A percentile compares a stretch with the other conserved stretches of the same genome.
Evolutionary conservation across 2,329 filamentous ascomycete genomes (phyloP).

Genomic region (Xylogone sp.): DNA sequence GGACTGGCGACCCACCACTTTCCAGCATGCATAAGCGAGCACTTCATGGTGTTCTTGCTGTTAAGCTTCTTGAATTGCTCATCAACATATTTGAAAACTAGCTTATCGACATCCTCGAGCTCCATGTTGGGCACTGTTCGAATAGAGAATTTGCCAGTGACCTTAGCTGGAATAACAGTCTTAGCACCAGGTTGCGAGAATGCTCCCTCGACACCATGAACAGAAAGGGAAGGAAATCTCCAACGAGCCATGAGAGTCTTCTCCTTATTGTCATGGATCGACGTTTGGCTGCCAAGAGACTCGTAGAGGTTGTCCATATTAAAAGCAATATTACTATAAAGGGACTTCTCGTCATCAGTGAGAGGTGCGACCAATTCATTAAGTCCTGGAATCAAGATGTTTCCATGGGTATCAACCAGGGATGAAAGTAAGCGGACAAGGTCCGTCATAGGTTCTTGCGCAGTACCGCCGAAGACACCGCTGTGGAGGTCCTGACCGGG

Average conservation of each 20-base stretch:
- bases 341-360: constrained; percentile 76
- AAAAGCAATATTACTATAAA: constrained; percentile 91
- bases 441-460: constrained; percentile 98
- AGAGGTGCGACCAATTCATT: constrained; percentile 89
- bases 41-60: constrained; percentile 88
- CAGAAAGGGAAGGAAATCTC: constrained; percentile 88
- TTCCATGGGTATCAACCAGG: constrained; percentile 85
- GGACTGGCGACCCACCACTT: constrained; percentile 99
- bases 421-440: constrained; percentile 76
- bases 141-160: constrained; percentile 97
- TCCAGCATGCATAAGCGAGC: constrained; percentile 80
- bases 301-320: constrained; percentile 95
- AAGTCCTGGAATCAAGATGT: constrained; percentile 91
- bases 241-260: constrained; percentile 91
- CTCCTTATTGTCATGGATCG: constrained; percentile 86
- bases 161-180: constrained; percentile 97
- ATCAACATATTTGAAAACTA: constrained; percentile 80
- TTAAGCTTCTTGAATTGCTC: constrained; percentile 80
- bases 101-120: constrained; percentile 79
- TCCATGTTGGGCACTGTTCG: constrained; percentile 98
- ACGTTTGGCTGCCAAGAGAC: constrained; percentile 83
- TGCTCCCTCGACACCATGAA: constrained; percentile 93
- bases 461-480: constrained; percentile 93
- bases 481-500: constrained; percentile 93
- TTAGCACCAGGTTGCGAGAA: constrained; percentile 93